These are phyloP conservation scores for Candida sp. DNA, from an alignment of 1,139 yeast species.

Conservation along the genomic window DNA sequence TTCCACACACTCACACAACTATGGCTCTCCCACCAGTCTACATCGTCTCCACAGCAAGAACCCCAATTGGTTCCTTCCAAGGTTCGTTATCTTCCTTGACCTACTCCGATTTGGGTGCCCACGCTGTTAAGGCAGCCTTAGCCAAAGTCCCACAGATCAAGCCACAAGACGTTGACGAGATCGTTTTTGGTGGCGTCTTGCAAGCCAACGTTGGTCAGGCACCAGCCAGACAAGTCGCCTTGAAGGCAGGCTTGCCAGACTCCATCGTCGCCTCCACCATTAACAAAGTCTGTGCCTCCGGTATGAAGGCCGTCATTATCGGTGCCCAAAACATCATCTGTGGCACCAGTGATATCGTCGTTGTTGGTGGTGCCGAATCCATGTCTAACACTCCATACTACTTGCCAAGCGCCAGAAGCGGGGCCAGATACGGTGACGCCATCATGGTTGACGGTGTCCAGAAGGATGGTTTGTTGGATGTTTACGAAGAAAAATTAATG, in stretches of 20 bases:
- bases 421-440: slow-evolving; percentile 88
- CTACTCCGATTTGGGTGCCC: slow-evolving; percentile 88
- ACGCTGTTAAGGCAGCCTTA: slow-evolving; percentile 89
- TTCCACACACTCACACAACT: background rate
- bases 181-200: slow-evolving; percentile 90
- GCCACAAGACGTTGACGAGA: slow-evolving; percentile 83
- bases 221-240: slow-evolving; percentile 97
- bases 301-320: slow-evolving; percentile 87
- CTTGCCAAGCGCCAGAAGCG: slow-evolving; percentile 81
- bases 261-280: slow-evolving; percentile 85
- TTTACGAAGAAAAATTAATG: slow-evolving; percentile 86
- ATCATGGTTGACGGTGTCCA: slow-evolving; percentile 84
- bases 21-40: slow-evolving; percentile 54
- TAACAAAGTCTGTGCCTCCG: slow-evolving; percentile 98
- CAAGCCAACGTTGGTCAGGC: slow-evolving; percentile 97
- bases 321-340: slow-evolving; percentile 92
- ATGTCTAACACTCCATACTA: slow-evolving; percentile 98
- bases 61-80: slow-evolving; percentile 95
- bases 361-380: slow-evolving; percentile 98
- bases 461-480: slow-evolving; percentile 92
- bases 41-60: slow-evolving; percentile 90
- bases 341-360: slow-evolving; percentile 90
- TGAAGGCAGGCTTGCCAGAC: slow-evolving; percentile 85
- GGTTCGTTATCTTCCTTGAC: slow-evolving; percentile 77
- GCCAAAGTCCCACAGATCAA: slow-evolving; percentile 83